Base-by-base conservation (phyloP, 148 eudicot genomes). In the Rhododendron simsii region DNA sequence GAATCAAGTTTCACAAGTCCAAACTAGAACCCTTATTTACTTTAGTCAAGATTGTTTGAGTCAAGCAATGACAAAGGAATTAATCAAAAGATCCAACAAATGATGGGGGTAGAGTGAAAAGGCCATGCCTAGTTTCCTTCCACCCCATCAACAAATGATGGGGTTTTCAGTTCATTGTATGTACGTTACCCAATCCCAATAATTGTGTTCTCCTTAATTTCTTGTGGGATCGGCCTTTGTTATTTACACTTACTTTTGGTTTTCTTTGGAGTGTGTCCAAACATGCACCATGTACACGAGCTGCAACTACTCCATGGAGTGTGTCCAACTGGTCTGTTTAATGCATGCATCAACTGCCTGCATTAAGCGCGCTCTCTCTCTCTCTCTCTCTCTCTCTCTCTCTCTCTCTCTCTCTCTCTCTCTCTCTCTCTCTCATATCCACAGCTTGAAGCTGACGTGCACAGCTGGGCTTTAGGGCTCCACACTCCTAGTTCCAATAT, bases 251-350 rank as follows among this genome's bases (percentile, higher is more conserved):
- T 12, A 41, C 10, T 21, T 63, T 63, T 6, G 12, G n/a, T 16
- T 30, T 81, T 28, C 28, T 47, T 51, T 48, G 51, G 77, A 75
- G 80, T 84, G 51, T 81, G 85, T 86, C 85, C 81, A 86, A 89
- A 86, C n/a, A 41, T 41, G 7, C 45, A 39, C 84, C 51, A 50
- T 83, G 81, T 44, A 78, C 89, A 81, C 84, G 87, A 84, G 45
- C 26, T 81, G 45, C 45, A 41, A 41, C 45, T 41, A 50, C 63
- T 51, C 73, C 73, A 73, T 41, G 45, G 45, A 44, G 82, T 78
- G 86, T 81, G 81, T 79, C 86, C 90, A 86, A 71, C 87, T 88
- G 59, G 61, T 50, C 51, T 55, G 78, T 57, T 86, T 71, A 67
- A 80, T 26, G 67, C 33, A 80, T 26, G 67, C 33, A 26, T 26